Conservation (phyloP, 495 filamentous ascomycete genomes). For the Viridothelium virens region DNA sequence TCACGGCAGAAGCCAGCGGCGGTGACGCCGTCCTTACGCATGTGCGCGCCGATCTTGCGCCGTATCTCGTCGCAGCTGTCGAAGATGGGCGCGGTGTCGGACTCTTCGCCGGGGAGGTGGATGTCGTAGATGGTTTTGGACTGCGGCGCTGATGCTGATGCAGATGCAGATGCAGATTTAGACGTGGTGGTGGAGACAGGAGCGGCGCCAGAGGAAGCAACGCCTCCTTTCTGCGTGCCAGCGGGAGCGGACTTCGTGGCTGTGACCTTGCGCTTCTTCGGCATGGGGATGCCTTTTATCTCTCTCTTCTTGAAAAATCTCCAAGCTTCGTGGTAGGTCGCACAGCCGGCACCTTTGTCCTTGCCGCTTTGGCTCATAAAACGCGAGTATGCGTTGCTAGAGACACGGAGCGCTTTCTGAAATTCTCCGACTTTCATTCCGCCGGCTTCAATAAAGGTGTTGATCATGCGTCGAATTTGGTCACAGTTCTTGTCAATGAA, state of each 20-base stretch:
- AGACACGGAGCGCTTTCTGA: conserved; percentile 35
- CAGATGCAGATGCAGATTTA: neutral
- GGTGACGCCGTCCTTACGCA: conserved; percentile 42
- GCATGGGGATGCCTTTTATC: conserved; percentile 29
- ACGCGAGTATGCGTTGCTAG: conserved; percentile 24
- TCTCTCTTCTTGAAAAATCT: conserved; percentile 41
- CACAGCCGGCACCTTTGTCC: conserved; percentile 30
- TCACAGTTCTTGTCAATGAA: conserved; percentile 30
- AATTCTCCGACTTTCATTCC: conserved; percentile 45
- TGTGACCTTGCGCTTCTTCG: conserved; percentile 21
- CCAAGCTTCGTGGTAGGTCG: conserved; percentile 30
- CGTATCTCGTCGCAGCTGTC: conserved; percentile 53
- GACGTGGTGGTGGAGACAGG: neutral
- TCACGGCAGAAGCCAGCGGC: conserved; percentile 48
- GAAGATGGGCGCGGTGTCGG: conserved; percentile 40
- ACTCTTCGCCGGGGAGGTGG: conserved; percentile 16
- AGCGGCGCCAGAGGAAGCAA: too few relatives aligned
- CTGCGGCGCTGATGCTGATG: neutral
- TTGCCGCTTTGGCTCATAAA: conserved; percentile 38
- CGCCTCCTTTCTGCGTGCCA: neutral
- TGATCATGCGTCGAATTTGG: conserved; percentile 41
- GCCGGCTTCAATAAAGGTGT: conserved; percentile 37
- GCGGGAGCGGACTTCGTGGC: neutral
- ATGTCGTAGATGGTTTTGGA: conserved; percentile 11
- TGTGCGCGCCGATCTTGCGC: conserved; percentile 46